Base-by-base conservation (phyloP, 805 yeast genomes). In the Spathaspora girioi region DNA sequence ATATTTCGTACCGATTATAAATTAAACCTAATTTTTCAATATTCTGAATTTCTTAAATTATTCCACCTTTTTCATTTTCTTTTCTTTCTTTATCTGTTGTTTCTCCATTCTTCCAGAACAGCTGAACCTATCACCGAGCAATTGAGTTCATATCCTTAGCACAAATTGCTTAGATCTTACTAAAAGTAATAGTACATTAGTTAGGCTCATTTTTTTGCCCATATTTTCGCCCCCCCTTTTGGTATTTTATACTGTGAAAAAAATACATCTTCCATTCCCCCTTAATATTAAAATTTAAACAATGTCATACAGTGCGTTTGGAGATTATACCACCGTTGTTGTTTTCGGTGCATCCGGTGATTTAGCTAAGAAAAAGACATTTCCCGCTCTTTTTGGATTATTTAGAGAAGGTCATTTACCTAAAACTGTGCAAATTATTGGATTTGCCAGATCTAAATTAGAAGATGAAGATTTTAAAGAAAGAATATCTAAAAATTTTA, bases 331-430 rank as follows among this genome's bases (percentile, higher is more conserved):
- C 8, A 76, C 82, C 43, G 78, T 92, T 61, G 89, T 86, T 26
- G 96, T 92, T 29, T 87, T 91, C 61, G 97, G 97, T 49, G 97
- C 97, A 43, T 88, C 96, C 19, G 97, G 97, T 48, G 97, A 92
- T 68, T 77, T 92, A 57, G 97, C 97, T 50, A 90, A 89, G 75
- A 92, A 92, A 84, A 92, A 92, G 75, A 92, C 97, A 2, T 90
- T 89, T 71, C 96, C 96, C 9, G 93, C 94, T 3, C 70, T 88
- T 18, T 87, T 87, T 61, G 96, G 94, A 10, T 76, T 88, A 38
- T 67, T 46, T 53, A 58, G 70, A 57, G 76, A 92, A 66, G 96
- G 96, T 41, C 83, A 82, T 57, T 76, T 93, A 51, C 89, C 96
- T 9, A 62, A 73, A 11, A 68, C 84, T 27, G 83, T 87, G 38